phyloP scores from a whole-genome alignment of 495 filamentous ascomycete genomes.

The Neurospora sp. region DNA sequence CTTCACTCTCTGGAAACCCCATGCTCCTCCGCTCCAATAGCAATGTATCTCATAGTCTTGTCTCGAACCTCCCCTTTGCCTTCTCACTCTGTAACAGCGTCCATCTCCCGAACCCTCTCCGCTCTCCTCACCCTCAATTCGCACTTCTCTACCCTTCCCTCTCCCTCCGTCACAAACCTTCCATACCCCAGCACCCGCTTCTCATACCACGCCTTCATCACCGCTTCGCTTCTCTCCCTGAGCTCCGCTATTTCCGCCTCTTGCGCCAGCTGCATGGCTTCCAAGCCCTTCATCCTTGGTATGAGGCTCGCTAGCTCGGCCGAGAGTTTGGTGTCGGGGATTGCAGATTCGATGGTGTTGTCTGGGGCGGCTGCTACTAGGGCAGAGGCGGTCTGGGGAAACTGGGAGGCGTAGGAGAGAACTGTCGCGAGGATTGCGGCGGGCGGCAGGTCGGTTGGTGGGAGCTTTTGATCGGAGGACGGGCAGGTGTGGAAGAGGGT shows the following conservation, averaged over 20 bases:
- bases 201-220: constrained; percentile 77
- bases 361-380: constrained; percentile 51
- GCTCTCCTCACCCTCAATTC: constrained; percentile 54
- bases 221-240: constrained; percentile 56
- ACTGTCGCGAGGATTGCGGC: constrained; percentile 55
- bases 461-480: constrained; percentile 14
- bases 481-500: constrained; percentile 30
- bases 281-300: constrained; percentile 59
- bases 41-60: neutral
- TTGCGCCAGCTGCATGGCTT: constrained; percentile 58
- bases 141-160: constrained; percentile 54
- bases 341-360: constrained; percentile 50
- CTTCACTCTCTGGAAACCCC: neutral
- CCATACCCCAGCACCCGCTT: constrained; percentile 56
- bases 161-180: constrained; percentile 64
- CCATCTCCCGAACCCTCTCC: constrained; percentile 33
- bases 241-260: constrained; percentile 61
- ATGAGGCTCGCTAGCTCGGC: constrained; percentile 55
- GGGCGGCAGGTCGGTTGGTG: constrained; percentile 30
- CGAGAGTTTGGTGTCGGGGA: constrained; percentile 61
- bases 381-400: constrained; percentile 65
- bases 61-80: neutral
- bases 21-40: neutral
- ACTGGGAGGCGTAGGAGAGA: constrained; percentile 62
- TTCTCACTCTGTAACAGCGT: neutral